Evolutionary conservation across 345 rosid species (phyloP).

Genomic region (Acer saccharum): DNA sequence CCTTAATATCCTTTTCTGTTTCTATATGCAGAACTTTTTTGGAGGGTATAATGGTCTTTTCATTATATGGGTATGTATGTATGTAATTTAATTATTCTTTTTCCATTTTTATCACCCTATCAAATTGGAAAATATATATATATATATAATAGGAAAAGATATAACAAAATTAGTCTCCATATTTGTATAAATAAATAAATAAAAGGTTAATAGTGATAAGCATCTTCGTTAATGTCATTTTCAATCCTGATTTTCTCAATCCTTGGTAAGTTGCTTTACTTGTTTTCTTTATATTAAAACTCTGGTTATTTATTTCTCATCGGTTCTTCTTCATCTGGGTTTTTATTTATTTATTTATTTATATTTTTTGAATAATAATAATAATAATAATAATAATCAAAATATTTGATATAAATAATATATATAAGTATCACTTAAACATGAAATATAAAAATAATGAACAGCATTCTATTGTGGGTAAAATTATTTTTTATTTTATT

Average conservation of each 20-base stretch:
- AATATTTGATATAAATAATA: neutral
- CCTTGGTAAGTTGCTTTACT: slow-evolving; percentile 34
- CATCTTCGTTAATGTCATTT: slow-evolving; percentile 34
- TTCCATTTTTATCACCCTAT: too few species aligned
- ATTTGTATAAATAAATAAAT: neutral
- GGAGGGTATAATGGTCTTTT: too few species aligned
- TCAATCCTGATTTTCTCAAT: slow-evolving; percentile 35
- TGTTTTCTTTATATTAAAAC: slow-evolving; percentile 16
- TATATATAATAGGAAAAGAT: neutral
- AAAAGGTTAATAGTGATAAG: slow-evolving; percentile 14
- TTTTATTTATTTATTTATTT: slow-evolving; percentile 17
- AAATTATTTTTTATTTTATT: neutral
- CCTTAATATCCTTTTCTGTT: too few species aligned
- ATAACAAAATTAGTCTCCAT: slow-evolving; percentile 12
- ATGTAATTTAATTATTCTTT: too few species aligned
- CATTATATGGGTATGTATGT: too few species aligned
- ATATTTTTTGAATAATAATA: neutral
- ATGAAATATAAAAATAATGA: neutral
- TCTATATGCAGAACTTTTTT: too few species aligned
- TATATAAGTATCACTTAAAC: neutral
- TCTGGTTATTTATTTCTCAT: slow-evolving; percentile 27
- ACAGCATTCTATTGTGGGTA: slow-evolving; percentile 2
- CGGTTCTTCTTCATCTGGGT: slow-evolving; percentile 41
- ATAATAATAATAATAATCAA: neutral
- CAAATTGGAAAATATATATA: neutral